These are phyloP conservation scores for Trichoderma sp. DNA, from an alignment of 2,329 filamentous ascomycete species.

Conservation along the genomic window DNA sequence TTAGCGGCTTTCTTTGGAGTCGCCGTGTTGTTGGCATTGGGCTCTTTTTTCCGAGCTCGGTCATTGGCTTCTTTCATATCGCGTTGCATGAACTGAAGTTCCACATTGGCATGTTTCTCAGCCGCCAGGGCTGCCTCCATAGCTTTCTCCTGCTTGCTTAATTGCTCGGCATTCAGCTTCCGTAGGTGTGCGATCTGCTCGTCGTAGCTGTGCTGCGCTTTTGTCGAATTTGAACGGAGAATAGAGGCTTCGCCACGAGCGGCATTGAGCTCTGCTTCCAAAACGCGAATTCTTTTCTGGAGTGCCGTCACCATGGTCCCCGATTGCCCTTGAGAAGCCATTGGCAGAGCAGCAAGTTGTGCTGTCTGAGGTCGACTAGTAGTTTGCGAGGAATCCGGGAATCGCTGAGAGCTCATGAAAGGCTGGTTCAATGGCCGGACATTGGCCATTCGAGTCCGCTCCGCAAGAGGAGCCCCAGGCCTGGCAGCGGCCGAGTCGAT, in stretches of 20 bases:
- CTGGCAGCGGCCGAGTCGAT: conserved; percentile 29
- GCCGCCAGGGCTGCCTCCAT: conserved; percentile 65
- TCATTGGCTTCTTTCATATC: conserved; percentile 63
- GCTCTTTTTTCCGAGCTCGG: conserved; percentile 48
- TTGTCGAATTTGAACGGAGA: conserved; percentile 67
- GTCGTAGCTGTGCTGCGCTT: conserved; percentile 60
- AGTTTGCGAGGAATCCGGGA: conserved; percentile 31
- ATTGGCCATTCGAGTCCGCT: conserved; percentile 23
- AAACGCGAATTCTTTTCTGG: conserved; percentile 51
- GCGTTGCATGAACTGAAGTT: conserved; percentile 70
- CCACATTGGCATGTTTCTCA: conserved; percentile 63
- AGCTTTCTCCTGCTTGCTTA: conserved; percentile 61
- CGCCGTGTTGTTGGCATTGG: conserved; percentile 33
- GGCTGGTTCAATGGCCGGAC: conserved; percentile 25
- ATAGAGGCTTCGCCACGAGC: conserved; percentile 73
- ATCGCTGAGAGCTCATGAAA: conserved; percentile 32
- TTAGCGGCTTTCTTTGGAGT: conserved; percentile 62
- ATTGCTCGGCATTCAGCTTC: conserved; percentile 61
- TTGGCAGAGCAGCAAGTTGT: conserved; percentile 40
- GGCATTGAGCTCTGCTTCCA: conserved; percentile 57
- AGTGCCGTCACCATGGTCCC: conserved; percentile 44
- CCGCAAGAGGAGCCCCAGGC: conserved; percentile 20
- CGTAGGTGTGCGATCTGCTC: conserved; percentile 60
- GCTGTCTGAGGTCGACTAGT: conserved; percentile 37
- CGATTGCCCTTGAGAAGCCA: conserved; percentile 29